A percentile compares a stretch with the other conserved stretches of the same genome.
Evolutionary conservation across 495 filamentous ascomycete species (phyloP).

Genomic region (Aspergillus bertholletiae): DNA sequence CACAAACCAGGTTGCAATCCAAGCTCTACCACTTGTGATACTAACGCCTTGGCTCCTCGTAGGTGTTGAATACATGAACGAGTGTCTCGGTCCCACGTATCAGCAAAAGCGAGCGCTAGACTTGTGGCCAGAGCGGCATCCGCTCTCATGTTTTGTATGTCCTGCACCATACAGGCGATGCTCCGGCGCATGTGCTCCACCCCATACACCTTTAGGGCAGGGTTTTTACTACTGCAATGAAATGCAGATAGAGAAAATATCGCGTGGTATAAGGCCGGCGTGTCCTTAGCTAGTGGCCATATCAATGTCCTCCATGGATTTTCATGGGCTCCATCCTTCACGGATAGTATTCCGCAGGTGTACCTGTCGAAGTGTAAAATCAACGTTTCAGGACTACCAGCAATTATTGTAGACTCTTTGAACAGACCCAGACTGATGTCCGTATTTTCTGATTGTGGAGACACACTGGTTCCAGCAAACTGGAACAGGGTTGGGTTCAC

Average conservation of each 20-base stretch:
- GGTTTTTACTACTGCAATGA: slow-evolving; percentile 60
- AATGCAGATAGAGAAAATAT: slow-evolving; percentile 74
- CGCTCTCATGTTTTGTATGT: slow-evolving; percentile 57
- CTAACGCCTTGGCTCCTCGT: slow-evolving; percentile 62
- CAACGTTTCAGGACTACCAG: slow-evolving; percentile 60
- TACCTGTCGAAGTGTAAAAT: slow-evolving; percentile 64
- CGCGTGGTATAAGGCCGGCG: slow-evolving; percentile 70
- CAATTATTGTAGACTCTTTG: slow-evolving; percentile 41
- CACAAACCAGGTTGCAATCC: slow-evolving; percentile 30
- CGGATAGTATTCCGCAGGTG: slow-evolving; percentile 74
- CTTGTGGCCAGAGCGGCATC: slow-evolving; percentile 73
- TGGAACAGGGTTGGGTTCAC: slow-evolving; percentile 34
- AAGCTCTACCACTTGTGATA: slow-evolving; percentile 53
- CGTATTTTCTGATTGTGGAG: background rate
- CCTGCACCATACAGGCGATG: slow-evolving; percentile 53
- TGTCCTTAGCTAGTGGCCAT: slow-evolving; percentile 66
- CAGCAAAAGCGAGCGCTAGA: slow-evolving; percentile 69
- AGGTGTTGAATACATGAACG: slow-evolving; percentile 74
- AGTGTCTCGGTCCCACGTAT: slow-evolving; percentile 75
- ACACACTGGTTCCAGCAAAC: slow-evolving; percentile 7
- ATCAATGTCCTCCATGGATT: slow-evolving; percentile 77
- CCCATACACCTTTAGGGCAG: slow-evolving; percentile 57
- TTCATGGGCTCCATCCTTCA: slow-evolving; percentile 66
- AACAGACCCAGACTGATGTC: slow-evolving; percentile 7
- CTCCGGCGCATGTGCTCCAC: slow-evolving; percentile 72